Conservation (phyloP, 441 rosid species). For the Dalechampia spathulata region DNA sequence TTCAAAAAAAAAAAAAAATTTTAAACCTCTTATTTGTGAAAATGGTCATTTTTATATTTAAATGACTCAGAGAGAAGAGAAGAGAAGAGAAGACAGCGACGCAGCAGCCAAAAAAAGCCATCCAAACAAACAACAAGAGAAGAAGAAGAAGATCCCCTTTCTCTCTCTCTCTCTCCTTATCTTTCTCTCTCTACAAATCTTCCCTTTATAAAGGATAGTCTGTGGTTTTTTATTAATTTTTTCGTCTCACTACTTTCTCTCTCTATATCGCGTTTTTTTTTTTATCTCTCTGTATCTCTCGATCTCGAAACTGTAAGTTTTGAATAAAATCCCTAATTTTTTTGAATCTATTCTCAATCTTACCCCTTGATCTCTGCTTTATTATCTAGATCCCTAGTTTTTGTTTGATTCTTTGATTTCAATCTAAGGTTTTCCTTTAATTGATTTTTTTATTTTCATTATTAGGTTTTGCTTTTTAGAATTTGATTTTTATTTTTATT, state of each 20-base stretch:
- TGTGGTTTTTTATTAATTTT: slow-evolving; percentile 7
- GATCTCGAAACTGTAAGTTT: slow-evolving; percentile 20
- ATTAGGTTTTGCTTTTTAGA: too few relatives aligned
- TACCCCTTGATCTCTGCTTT: slow-evolving; percentile 16
- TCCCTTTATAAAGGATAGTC: slow-evolving; percentile 15
- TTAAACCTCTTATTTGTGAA: too few relatives aligned
- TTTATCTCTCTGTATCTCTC: slow-evolving; percentile 18
- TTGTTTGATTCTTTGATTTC: not conserved
- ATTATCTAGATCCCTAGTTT: slow-evolving; percentile 26
- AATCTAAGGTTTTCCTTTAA: not conserved
- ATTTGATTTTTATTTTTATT: not conserved
- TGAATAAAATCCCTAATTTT: slow-evolving; percentile 23
- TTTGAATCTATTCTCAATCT: not conserved
- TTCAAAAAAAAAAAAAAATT: too few relatives aligned
- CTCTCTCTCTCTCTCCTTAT: slow-evolving; percentile 18
- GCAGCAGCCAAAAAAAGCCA: slow-evolving; percentile 28
- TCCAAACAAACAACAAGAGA: slow-evolving; percentile 6
- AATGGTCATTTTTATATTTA: too few relatives aligned
- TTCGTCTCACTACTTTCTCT: slow-evolving; percentile 17
- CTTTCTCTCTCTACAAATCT: slow-evolving; percentile 14
- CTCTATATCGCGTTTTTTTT: slow-evolving; percentile 8
- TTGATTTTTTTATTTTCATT: too few relatives aligned
- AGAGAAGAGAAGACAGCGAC: slow-evolving; percentile 21
- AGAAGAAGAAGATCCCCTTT: not conserved
- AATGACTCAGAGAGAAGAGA: too few relatives aligned